Evolutionary conservation across 2,329 filamentous ascomycete genomes (phyloP), one percentile per base, ranked within the genome.

Genomic region (Fusarium secorum): DNA sequence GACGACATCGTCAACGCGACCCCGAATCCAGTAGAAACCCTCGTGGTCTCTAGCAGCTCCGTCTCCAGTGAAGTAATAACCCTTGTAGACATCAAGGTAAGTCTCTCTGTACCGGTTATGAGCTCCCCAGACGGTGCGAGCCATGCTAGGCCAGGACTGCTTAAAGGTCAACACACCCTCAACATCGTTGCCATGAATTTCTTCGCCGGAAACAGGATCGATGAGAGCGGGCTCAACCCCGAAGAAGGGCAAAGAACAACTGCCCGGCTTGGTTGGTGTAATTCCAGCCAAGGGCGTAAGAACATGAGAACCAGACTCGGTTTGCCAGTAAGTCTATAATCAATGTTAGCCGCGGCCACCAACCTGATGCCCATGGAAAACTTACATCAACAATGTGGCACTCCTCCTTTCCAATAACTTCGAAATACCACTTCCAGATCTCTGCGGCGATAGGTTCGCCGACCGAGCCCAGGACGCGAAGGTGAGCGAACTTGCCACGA

Each of bases 381-480:
- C 94, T 88, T 85, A 97, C 94, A 81, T 99, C 96, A 60, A 98
- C 91, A 81, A 99, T 87, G 79, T 99, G 96, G 52, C 93, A 92
- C 81, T 97, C 91, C 82, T 95, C 91, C 87, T 94, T 97, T 78
- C 96, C 96, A 57, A 99, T 94, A 74, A 92, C 88, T 82, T 98
- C 94, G 80, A 94, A 95, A 84, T 98, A 99, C 96, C 96, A 99
- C 85, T 98, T 98, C 96, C 96, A 99, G 65, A 99, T 93, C 82
- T 99, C 96, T 26, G 95, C 93, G 22, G 96, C 95, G 77, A 99
- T 99, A 41, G 96, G 96, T 85, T 99, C 96, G 74, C 96, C 96
- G 64, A 99, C 96, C 22, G 95, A 97, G 65, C 95, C 96, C 24
- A 99, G 86, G 10, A 98, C 91, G 79, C 96, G 89, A 69, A 99